phyloP scores from a whole-genome alignment of 208 protist genomes.

The Leishmania lainsoni region DNA sequence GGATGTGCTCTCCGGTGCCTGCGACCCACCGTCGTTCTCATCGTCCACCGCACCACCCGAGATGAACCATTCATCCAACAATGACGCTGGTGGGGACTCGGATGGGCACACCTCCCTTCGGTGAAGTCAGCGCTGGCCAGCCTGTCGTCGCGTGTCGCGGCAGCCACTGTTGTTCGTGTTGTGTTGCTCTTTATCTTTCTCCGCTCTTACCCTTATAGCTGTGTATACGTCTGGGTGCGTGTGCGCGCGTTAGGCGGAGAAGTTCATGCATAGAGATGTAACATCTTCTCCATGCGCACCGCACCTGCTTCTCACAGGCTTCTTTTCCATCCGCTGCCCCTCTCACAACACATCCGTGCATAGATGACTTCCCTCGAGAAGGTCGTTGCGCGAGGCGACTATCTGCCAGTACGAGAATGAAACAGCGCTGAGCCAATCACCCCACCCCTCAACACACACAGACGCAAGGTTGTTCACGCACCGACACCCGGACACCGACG shows the following conservation, averaged over 20 bases:
- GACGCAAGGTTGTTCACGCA: neutral
- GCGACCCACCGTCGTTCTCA: constrained; percentile 15
- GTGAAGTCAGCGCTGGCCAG: neutral
- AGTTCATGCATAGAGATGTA: too few relatives aligned
- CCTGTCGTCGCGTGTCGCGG: too few relatives aligned
- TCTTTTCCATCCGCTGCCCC: neutral
- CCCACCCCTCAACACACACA: neutral
- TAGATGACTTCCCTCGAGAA: neutral
- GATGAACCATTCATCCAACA: constrained; percentile 1
- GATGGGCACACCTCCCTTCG: neutral
- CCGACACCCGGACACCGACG: neutral
- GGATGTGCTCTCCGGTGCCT: constrained; percentile 38
- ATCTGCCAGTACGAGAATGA: neutral
- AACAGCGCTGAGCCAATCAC: neutral
- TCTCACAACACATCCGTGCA: neutral
- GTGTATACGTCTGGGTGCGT: neutral
- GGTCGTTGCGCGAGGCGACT: neutral
- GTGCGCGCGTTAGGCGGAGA: neutral
- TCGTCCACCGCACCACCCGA: neutral
- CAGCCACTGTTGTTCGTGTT: neutral
- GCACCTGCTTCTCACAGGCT: too few relatives aligned
- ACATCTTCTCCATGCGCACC: too few relatives aligned
- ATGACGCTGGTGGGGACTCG: neutral
- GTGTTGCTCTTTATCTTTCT: neutral
- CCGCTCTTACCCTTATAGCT: neutral